These are phyloP conservation scores for Pyrus bretschneideri DNA, from an alignment of 306 rosid species.

Conservation along the genomic window DNA sequence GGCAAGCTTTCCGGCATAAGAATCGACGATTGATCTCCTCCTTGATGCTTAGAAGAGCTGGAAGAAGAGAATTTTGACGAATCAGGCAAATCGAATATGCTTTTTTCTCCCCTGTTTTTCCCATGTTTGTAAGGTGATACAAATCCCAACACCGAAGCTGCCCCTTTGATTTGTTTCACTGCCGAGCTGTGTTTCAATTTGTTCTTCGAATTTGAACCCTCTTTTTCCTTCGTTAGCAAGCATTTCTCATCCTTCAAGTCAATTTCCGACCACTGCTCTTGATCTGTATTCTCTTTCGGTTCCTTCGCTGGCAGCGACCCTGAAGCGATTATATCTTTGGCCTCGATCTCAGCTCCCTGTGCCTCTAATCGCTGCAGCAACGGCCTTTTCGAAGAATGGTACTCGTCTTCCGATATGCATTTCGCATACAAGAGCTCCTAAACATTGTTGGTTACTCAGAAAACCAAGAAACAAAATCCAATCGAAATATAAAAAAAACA, in stretches of 20 bases:
- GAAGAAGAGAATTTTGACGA: neutral
- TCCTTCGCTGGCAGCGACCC: conserved; percentile 21
- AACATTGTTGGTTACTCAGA: neutral
- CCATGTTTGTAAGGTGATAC: conserved; percentile 41
- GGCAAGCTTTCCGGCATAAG: conserved; percentile 55
- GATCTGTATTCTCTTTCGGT: conserved; percentile 39
- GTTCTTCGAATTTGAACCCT: conserved; percentile 42
- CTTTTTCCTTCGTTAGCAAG: conserved; percentile 44
- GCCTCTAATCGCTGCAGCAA: conserved; percentile 70
- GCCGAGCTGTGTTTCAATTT: conserved; percentile 47
- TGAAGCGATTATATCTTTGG: conserved; percentile 54
- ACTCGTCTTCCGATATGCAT: conserved; percentile 76
- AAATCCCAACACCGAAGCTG: conserved; percentile 65
- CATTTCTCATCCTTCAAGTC: conserved; percentile 72
- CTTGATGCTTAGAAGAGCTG: conserved; percentile 10
- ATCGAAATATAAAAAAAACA: neutral
- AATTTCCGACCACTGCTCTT: conserved; percentile 78
- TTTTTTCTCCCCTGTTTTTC: conserved; percentile 48
- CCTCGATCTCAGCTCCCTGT: conserved; percentile 74
- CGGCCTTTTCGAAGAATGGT: conserved; percentile 83
- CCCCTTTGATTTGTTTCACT: conserved; percentile 75
- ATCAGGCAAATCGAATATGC: conserved; percentile 51
- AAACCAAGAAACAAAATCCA: neutral
- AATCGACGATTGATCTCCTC: conserved; percentile 24
- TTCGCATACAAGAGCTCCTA: conserved; percentile 84